phyloP scores from a whole-genome alignment of 805 yeast species.

The Candida odintsovae region DNA sequence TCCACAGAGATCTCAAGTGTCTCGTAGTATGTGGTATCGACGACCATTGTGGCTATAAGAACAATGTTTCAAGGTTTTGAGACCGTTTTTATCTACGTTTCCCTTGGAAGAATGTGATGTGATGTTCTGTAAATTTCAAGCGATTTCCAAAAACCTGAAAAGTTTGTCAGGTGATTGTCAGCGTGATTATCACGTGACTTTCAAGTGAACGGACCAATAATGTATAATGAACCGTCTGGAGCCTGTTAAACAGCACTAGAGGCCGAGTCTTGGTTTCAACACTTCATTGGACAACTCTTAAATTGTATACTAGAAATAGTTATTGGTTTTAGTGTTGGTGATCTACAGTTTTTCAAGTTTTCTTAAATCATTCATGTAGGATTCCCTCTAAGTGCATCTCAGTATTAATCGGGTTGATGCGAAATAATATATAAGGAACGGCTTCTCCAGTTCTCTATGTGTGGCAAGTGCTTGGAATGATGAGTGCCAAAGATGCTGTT shows the following conservation, averaged over 20 bases:
- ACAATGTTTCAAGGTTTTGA: neutral
- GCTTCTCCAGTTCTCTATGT: neutral
- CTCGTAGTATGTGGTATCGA: constrained; percentile 71
- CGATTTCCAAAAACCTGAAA: no score
- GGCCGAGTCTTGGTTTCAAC: no score
- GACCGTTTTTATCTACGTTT: neutral
- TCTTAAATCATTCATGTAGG: neutral
- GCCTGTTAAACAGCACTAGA: no score
- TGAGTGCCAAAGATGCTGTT: constrained; percentile 2
- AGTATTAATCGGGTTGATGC: neutral
- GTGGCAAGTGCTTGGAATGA: neutral
- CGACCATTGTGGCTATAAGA: constrained; percentile 42
- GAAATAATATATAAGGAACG: neutral
- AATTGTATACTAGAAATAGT: no score
- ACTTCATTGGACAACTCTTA: no score
- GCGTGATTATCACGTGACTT: neutral
- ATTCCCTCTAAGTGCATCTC: neutral
- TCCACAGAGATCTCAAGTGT: constrained; percentile 48
- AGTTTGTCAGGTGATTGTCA: no score
- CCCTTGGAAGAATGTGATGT: neutral
- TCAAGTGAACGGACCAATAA: no score
- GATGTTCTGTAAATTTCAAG: no score
- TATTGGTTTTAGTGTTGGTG: no score
- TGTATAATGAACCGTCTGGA: no score
- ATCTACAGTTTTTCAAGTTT: neutral